These are phyloP conservation scores for Cladobotryum protrusum DNA, from an alignment of 2,329 filamentous ascomycete species.

Conservation along the genomic window DNA sequence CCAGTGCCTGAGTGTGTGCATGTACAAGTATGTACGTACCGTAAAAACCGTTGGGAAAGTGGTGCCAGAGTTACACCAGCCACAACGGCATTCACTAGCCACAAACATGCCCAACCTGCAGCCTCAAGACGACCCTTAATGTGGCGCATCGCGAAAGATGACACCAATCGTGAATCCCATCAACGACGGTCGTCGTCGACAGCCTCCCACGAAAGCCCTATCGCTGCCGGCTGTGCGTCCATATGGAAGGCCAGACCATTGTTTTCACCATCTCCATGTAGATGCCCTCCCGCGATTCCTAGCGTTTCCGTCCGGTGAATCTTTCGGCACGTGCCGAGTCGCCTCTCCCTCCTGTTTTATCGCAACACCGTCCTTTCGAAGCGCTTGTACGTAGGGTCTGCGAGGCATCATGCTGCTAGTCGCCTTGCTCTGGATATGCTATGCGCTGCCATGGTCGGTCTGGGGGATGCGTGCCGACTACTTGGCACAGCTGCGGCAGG, in stretches of 20 bases:
- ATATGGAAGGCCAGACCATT: not conserved
- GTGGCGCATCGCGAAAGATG: too few relatives aligned
- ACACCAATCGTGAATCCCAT: too few relatives aligned
- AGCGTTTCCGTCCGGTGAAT: slow-evolving; percentile 18
- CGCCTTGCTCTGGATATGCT: slow-evolving; percentile 20
- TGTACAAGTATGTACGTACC: too few relatives aligned
- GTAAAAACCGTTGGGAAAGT: too few relatives aligned
- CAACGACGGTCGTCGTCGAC: too few relatives aligned
- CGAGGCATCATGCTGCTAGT: slow-evolving; percentile 24
- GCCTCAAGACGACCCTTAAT: too few relatives aligned
- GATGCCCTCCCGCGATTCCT: slow-evolving; percentile 3
- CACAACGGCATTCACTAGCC: too few relatives aligned
- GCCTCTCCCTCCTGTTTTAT: slow-evolving; percentile 8
- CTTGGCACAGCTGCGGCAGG: slow-evolving; percentile 49
- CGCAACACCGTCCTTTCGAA: slow-evolving; percentile 4
- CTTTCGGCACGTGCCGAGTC: slow-evolving; percentile 15
- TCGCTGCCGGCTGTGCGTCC: too few relatives aligned
- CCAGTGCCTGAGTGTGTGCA: too few relatives aligned
- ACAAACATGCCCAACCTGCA: too few relatives aligned
- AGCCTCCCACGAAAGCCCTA: too few relatives aligned
- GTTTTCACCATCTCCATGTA: not conserved
- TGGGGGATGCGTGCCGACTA: slow-evolving; percentile 50
- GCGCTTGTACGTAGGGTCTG: slow-evolving; percentile 15
- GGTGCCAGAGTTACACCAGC: too few relatives aligned
- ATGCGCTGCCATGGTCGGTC: slow-evolving; percentile 36